Percentiles rank a stretch among this genome's conserved stretches.
phyloP scores from a whole-genome alignment of 208 protist species.

The Wallacemonas rigidus region DNA sequence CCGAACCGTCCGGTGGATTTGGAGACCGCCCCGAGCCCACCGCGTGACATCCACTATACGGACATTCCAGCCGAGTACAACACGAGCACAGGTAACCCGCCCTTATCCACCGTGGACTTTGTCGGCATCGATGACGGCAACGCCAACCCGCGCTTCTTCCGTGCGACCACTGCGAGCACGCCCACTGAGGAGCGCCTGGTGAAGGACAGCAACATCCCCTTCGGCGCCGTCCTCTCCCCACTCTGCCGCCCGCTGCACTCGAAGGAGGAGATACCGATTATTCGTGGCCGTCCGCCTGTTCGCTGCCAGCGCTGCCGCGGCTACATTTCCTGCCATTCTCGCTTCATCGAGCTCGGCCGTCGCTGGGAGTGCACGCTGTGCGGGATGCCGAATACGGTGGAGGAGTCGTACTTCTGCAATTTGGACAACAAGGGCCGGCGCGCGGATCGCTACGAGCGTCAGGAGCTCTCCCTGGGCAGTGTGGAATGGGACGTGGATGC shows the following conservation, averaged over 20 bases:
- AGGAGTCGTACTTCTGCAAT: constrained; percentile 81
- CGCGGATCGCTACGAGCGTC: constrained; percentile 54
- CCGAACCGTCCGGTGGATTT: constrained; percentile 56
- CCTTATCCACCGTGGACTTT: constrained; percentile 76
- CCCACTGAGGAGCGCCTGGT: constrained; percentile 60
- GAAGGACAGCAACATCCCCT: constrained; percentile 73
- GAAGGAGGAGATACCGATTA: constrained; percentile 71
- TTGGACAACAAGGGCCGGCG: constrained; percentile 74
- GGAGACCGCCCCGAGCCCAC: constrained; percentile 55
- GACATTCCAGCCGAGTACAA: constrained; percentile 39
- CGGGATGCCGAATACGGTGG: constrained; percentile 75
- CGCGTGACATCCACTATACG: constrained; percentile 50
- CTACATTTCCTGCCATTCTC: constrained; percentile 90
- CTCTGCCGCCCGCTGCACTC: constrained; percentile 71
- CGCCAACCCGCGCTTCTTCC: constrained; percentile 90
- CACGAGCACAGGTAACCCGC: constrained; percentile 55
- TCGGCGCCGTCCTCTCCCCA: constrained; percentile 86
- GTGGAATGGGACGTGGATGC: constrained; percentile 91
- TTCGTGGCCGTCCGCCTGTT: constrained; percentile 69
- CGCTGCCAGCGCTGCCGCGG: constrained; percentile 94
- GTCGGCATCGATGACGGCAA: constrained; percentile 87
- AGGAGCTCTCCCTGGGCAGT: constrained; percentile 69
- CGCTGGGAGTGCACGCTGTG: constrained; percentile 92
- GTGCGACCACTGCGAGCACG: constrained; percentile 63
- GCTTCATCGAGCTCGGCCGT: constrained; percentile 86